phyloP scores from a whole-genome alignment of 1,284 basidiomycete genomes.

The Agroathelia rolfsii region DNA sequence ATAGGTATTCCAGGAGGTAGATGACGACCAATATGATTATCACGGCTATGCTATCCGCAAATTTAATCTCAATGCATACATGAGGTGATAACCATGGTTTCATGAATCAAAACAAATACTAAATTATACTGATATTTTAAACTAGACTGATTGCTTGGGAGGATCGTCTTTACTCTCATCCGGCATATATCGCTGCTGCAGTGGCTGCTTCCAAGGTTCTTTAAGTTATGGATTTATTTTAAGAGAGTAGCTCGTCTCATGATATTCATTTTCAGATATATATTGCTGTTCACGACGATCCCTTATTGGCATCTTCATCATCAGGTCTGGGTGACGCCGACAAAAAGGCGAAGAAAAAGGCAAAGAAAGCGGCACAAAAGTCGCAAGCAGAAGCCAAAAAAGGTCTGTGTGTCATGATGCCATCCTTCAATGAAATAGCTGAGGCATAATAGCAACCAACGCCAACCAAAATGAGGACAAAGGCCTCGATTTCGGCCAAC shows the following conservation, averaged over 20 bases:
- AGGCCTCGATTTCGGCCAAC: conserved; percentile 51
- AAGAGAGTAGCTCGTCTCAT: too few relatives aligned
- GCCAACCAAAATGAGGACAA: conserved; percentile 67
- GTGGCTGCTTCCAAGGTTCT: conserved; percentile 56
- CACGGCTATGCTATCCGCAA: conserved; percentile 92
- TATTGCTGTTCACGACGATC: conserved; percentile 66
- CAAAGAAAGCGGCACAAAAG: conserved; percentile 71
- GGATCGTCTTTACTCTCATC: conserved; percentile 68
- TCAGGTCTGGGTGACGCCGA: conserved; percentile 54
- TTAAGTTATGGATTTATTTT: too few relatives aligned
- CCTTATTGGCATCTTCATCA: conserved; percentile 40
- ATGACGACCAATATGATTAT: conserved; percentile 98
- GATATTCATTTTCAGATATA: conserved; percentile 54
- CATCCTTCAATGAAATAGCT: conserved; percentile 6
- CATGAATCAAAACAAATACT: background rate
- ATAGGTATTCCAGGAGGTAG: conserved; percentile 78
- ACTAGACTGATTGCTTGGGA: conserved; percentile 75
- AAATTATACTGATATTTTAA: conserved; percentile 5
- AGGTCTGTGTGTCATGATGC: conserved; percentile 14
- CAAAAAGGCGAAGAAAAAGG: conserved; percentile 89
- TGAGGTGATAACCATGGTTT: conserved; percentile 45
- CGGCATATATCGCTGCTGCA: conserved; percentile 69
- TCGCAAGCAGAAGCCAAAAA: conserved; percentile 20
- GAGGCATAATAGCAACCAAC: conserved; percentile 22
- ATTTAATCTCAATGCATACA: conserved; percentile 80